These are phyloP conservation scores for Phytophthora ramorum DNA, from an alignment of 352 stramenopile species.

Conservation along the genomic window DNA sequence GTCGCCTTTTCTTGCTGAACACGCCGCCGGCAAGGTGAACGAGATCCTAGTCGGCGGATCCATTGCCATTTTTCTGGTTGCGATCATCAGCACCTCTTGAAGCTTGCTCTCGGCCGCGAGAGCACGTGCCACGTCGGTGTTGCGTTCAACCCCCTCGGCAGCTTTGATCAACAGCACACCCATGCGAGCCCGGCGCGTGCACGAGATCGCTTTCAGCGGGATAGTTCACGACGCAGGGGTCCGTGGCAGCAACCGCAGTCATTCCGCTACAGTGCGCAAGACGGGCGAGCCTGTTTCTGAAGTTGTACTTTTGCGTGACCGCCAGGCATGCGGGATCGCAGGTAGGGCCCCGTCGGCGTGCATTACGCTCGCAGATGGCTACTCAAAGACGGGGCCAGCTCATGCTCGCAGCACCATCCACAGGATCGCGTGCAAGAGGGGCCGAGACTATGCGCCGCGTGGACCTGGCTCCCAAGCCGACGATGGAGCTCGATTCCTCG, in stretches of 20 bases:
- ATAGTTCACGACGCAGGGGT: constrained; percentile 11
- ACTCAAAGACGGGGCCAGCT: constrained; percentile 24
- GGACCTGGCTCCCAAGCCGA: constrained; percentile 22
- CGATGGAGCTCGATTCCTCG: constrained; percentile 23
- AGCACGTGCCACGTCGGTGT: background rate
- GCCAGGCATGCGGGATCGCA: constrained; percentile 15
- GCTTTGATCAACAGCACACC: constrained; percentile 7
- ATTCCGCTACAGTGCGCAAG: constrained; percentile 28
- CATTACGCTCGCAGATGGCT: constrained; percentile 28
- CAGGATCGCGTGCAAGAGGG: constrained; percentile 18
- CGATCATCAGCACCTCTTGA: background rate
- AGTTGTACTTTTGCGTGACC: constrained; percentile 21
- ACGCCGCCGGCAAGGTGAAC: background rate
- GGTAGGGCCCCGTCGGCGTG: constrained; percentile 13
- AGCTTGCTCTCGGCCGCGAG: background rate
- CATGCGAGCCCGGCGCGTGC: constrained; percentile 14
- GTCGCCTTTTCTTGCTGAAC: background rate
- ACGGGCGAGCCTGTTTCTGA: constrained; percentile 19
- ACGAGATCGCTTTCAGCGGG: constrained; percentile 24
- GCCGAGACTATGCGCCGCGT: constrained; percentile 28
- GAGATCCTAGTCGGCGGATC: too few relatives aligned
- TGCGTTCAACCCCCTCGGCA: background rate
- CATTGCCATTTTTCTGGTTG: background rate
- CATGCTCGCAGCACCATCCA: constrained; percentile 14
- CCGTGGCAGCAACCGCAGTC: constrained; percentile 1